Evolutionary conservation across 2,329 filamentous ascomycete species (phyloP), one percentile per base, ranked within the genome.

Genomic region (Fonsecaea nubica): DNA sequence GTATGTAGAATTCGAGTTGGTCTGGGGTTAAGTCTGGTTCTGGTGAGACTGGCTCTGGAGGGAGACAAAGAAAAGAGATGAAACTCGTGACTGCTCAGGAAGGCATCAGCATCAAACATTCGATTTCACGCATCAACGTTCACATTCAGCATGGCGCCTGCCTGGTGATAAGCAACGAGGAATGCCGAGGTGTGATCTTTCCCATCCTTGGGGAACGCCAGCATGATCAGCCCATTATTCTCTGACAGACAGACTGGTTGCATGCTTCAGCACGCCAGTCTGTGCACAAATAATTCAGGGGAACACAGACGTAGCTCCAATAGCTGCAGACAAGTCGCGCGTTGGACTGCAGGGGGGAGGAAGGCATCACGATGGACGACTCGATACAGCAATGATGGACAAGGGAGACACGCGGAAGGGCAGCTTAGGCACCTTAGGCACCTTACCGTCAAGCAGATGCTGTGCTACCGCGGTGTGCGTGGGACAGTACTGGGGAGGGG

Each of bases 281-380:
- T 38, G 48, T 56, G 52, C 52, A 48, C 52, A 53, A 61, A 53
- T 61, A 21, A 61, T 53, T 48, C 58, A 61, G 45, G 59, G 59
- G 59, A 45, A 56, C 59, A 62, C 59, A 56, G 15, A 35, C 33
- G 9, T 36, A 56, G 45, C 50, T 25, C 59, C 59, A 62, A 56
- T 55, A 4, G 32, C 30, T n/a, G 52, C 50, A 45, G 52, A 52
- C 59, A 38, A 45, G n/a, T 55, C 52, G 59, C 38, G 52, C 45
- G 59, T 10, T 50, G 12, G 21, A 38, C 36, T 8, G 52, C 30
- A 35, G 33, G 52, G 30, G 52, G 52, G 9, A 30, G 21, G 18
- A n/a, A 62, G 33, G 45, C 58, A 54, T 61, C 58, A 54, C 58
- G 58, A 61, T 56, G 59, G 59, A 48, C 54, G 35, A 52, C 59